Evolutionary conservation across 306 rosid species (phyloP).

Genomic region (Fragaria ananassa): DNA sequence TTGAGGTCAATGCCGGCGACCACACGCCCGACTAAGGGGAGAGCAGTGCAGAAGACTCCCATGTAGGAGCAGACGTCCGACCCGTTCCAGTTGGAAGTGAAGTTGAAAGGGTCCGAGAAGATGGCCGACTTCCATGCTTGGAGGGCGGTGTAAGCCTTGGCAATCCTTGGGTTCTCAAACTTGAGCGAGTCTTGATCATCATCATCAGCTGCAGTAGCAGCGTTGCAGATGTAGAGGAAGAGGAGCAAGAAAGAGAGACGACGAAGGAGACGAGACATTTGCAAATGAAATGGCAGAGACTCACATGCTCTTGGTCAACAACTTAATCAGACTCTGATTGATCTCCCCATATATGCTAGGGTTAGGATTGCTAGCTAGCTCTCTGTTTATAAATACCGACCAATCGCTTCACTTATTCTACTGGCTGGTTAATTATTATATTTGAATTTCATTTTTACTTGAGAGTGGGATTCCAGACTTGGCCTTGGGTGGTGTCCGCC

Average conservation of each 20-base stretch:
- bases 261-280: conserved; percentile 14
- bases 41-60: conserved; percentile 24
- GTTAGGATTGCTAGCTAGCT: background rate
- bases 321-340: background rate
- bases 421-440: background rate
- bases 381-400: conserved; percentile 18
- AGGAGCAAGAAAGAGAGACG: background rate
- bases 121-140: conserved; percentile 34
- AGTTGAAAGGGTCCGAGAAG: conserved; percentile 29
- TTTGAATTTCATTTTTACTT: background rate
- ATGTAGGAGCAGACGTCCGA: conserved; percentile 28
- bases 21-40: conserved; percentile 1
- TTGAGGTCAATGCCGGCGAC: conserved; percentile 33
- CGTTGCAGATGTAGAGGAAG: conserved; percentile 7
- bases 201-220: background rate
- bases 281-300: background rate
- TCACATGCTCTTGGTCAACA: background rate
- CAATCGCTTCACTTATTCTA: background rate
- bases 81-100: conserved; percentile 30
- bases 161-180: conserved; percentile 21
- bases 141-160: conserved; percentile 27
- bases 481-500: background rate
- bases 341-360: conserved; percentile 8
- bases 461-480: background rate
- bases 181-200: background rate